phyloP scores from a whole-genome alignment of 2,329 filamentous ascomycete species.

The Huntiella savannae region DNA sequence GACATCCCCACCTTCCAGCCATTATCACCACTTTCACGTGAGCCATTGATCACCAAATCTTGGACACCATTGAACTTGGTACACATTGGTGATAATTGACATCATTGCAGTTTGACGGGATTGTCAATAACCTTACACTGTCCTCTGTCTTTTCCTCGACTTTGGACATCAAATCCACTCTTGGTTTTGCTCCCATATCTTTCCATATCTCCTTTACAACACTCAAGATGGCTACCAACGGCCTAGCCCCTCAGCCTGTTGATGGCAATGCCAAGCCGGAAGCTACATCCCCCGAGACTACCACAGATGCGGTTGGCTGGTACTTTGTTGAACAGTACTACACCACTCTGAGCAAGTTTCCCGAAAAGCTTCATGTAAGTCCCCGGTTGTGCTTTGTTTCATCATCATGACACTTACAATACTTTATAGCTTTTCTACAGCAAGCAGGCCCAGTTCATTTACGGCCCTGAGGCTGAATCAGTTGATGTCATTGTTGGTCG shows the following conservation, averaged over 20 bases:
- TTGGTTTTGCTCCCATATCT: conserved; percentile 3
- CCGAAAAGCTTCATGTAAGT: conserved; percentile 73
- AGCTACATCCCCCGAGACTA: conserved; percentile 26
- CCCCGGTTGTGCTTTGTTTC: not conserved
- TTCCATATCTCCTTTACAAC: conserved; percentile 13
- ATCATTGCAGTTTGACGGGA: too few species aligned
- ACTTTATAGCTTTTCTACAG: conserved; percentile 64
- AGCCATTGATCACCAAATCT: not conserved
- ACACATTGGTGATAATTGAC: too few species aligned
- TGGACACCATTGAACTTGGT: too few species aligned
- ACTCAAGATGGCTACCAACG: conserved; percentile 35
- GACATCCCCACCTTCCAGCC: too few species aligned
- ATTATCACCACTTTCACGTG: too few species aligned
- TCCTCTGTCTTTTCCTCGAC: not conserved
- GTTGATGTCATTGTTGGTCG: conserved; percentile 73
- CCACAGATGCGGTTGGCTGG: conserved; percentile 95
- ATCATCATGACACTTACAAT: not conserved
- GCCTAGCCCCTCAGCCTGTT: conserved; percentile 27
- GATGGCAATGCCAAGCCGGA: conserved; percentile 18
- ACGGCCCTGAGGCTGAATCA: conserved; percentile 76
- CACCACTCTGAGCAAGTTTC: conserved; percentile 83
- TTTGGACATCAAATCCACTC: conserved; percentile 2
- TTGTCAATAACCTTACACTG: too few species aligned
- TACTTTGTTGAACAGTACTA: conserved; percentile 99
- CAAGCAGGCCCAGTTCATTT: conserved; percentile 89